Conservation (phyloP, 305 asterid genomes). For the Solanum hybrid region DNA sequence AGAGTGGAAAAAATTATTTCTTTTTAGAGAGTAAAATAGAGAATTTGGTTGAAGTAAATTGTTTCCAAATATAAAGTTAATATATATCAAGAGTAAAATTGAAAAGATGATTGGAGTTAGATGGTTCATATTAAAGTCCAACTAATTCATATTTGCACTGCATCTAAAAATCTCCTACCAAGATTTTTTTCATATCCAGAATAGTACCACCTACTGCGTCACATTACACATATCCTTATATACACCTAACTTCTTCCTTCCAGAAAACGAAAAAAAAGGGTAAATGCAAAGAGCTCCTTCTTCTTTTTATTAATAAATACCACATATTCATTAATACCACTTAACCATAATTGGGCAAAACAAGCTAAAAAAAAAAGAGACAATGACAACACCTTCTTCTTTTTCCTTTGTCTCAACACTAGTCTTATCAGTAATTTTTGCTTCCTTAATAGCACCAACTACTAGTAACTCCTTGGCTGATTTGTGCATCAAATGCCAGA, state of each 20-base stretch:
- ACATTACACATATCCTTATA: background rate
- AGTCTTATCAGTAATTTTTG: background rate
- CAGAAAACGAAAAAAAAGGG: background rate
- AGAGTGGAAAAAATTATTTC: too few relatives aligned
- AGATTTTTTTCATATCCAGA: too few relatives aligned
- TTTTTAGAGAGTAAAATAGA: too few relatives aligned
- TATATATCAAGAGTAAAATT: too few relatives aligned
- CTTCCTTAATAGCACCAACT: background rate
- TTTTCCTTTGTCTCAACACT: background rate
- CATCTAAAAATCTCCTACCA: background rate
- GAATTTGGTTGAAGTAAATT: too few relatives aligned
- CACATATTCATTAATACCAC: background rate
- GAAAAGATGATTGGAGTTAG: too few relatives aligned
- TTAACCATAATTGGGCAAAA: background rate
- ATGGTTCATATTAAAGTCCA: background rate
- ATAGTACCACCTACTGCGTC: background rate
- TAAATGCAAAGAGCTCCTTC: background rate
- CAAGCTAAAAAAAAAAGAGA: background rate
- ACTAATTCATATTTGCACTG: background rate
- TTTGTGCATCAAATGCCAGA: background rate
- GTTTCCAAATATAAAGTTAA: too few relatives aligned
- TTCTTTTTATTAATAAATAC: background rate
- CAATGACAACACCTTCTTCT: background rate
- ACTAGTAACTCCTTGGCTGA: background rate
- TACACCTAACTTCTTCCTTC: background rate